Base-by-base conservation (phyloP, 1,284 basidiomycete species). In the Trichosporon sp. region DNA sequence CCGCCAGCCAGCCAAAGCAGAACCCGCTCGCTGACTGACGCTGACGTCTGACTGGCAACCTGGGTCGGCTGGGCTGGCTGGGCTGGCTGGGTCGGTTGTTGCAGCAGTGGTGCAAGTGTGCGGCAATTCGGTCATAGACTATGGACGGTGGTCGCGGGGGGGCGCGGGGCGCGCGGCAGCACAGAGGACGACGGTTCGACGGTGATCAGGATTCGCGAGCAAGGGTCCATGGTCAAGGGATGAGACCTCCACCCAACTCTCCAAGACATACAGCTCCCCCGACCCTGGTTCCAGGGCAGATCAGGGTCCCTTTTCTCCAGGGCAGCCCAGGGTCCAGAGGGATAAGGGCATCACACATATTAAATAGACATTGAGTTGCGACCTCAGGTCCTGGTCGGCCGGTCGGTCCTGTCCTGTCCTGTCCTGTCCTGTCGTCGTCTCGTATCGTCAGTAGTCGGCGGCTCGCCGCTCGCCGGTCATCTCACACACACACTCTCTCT, bases 291-390 rank as follows among this genome's bases (percentile, higher is more conserved):
- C 49, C 25, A n/a, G 49, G 49, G 49, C 16, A 4, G 27, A 4
- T 31, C 49, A 54, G 49, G 49, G 49, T 8, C 3, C 16, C 25
- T 7, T n/a, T 27, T 16, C 2, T 13, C 4, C 49, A 54, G 49
- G 49, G 49, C 49, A 25, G 27, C n/a, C 16, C 49, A 54, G 49
- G 49, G 49, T 29, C 25, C 25, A 27, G 14, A 54, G 49, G 49
- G 9, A 54, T 54, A 54, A 54, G 49, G 49, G 49, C 49, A 54
- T 54, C 49, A 54, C 49, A 54, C 49, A 31, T 54, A 54, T 54
- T 54, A 54, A 54, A 54, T 54, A 29, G 49, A 31, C 49, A 54
- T 54, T 54, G 49, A 54, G 49, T 54, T 54, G 49, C 49, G 16
- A 16, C 49, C 49, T 54, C 19, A 54, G 49, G 49, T 54, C 49